A percentile compares a stretch with the other conserved stretches of the same genome.
Evolutionary conservation across 1,284 basidiomycete species (phyloP).

Genomic region (Marasmius oreades): DNA sequence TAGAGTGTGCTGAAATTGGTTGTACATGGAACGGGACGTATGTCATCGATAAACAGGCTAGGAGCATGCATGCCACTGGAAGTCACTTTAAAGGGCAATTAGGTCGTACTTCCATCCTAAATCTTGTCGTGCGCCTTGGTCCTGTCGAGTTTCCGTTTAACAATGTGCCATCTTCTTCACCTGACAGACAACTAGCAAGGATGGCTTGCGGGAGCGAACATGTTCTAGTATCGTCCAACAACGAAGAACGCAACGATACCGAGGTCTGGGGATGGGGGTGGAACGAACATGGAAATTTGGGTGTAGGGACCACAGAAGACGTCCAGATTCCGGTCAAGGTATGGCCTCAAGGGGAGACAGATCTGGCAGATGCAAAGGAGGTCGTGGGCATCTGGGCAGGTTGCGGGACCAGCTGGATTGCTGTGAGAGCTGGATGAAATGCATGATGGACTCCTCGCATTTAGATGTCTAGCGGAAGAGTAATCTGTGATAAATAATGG

Average conservation of each 20-base stretch:
- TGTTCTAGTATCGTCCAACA: conserved; percentile 46
- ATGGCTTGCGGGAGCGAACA: conserved; percentile 79
- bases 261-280: conserved; percentile 86
- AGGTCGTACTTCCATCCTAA: conserved; percentile 32
- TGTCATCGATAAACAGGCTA: conserved; percentile 28
- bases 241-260: conserved; percentile 12
- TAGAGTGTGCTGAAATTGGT: conserved; percentile 36
- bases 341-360: conserved; percentile 38
- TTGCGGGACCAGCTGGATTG: conserved; percentile 75
- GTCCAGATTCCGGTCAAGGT: conserved; percentile 43
- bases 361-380: not conserved
- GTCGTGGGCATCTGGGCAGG: conserved; percentile 59
- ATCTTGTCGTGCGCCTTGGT: conserved; percentile 13
- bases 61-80: conserved; percentile 51
- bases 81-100: conserved; percentile 72
- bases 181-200: conserved; percentile 14
- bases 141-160: conserved; percentile 36
- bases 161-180: not conserved
- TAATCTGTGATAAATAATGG: too few species aligned
- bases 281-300: conserved; percentile 95
- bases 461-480: too few species aligned
- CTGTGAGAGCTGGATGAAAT: conserved; percentile 15
- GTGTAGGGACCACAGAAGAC: conserved; percentile 57
- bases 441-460: not conserved
- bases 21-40: conserved; percentile 89